Evolutionary conservation across 169 alveolate genomes (phyloP), one percentile per base, ranked within the genome.

Genomic region (Perkinsus olseni): DNA sequence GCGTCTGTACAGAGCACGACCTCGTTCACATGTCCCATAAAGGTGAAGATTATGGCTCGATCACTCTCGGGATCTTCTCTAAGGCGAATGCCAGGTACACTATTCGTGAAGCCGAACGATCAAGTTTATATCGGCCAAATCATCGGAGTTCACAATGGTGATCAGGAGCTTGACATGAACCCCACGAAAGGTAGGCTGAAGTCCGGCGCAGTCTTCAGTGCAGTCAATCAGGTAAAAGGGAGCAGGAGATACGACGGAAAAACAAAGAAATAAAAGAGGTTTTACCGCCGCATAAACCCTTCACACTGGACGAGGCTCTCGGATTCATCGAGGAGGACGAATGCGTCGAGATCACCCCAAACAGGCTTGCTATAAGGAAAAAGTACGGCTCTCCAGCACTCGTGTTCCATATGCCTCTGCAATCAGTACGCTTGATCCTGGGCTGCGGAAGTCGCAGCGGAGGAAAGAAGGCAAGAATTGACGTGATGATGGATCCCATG

Each of bases 281-380:
- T 17, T 17, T 45, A 17, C 62, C 62, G 62, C 62, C 62, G 17
- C 62, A 45, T 17, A 45, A 45, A 45, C 62, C 92, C 24, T 45
- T 45, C 17, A 45, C 62, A 17, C 96, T 98, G 92, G 99, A 98
- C 92, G 98, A 97, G 91, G 98, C 98, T 4, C 96, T 98, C 91
- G 97, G 98, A 45, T 97, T 96, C 91, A 96, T 98, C 45, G 96
- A 96, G 95, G 98, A 97, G 38, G 99, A 97, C 93, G 99, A 98
- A 93, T 97, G 97, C 37, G 97, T 98, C 8, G 99, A 98, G 95
- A 98, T 98, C 28, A 98, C 99, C 45, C 99, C 99, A n/a, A 97
- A 97, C 90, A 92, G 98, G 74, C 96, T 98, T 38, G 96, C 98
- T 62, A 96, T 98, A 94, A 94, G 99, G 74, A 98, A 98, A 94